A percentile compares a stretch with the other conserved stretches of the same genome.
phyloP scores from a whole-genome alignment of 176 grass and related monocot genomes.

The Lolium perenne region DNA sequence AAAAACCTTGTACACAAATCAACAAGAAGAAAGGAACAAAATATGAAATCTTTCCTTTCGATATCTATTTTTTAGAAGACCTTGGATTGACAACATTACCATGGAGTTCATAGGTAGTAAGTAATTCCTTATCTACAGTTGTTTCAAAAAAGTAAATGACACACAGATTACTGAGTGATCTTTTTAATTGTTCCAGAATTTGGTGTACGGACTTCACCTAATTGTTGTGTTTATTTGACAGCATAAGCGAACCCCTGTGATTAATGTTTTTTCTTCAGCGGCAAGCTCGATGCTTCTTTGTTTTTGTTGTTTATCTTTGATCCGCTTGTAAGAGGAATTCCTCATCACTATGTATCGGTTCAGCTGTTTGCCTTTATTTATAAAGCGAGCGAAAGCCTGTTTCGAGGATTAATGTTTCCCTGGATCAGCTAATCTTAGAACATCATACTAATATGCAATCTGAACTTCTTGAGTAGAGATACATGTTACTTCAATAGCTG shows the following conservation, averaged over 20 bases:
- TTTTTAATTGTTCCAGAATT: not conserved
- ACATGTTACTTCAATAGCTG: not conserved
- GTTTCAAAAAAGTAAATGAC: not conserved
- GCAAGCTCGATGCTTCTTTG: too few species aligned
- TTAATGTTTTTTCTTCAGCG: too few species aligned
- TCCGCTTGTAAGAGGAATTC: too few species aligned
- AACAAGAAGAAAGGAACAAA: not conserved
- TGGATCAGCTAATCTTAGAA: not conserved
- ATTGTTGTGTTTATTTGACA: not conserved
- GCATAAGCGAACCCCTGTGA: not conserved
- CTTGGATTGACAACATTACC: constrained; percentile 3
- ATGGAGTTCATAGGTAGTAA: not conserved
- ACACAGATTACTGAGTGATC: not conserved
- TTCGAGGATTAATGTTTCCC: too few species aligned
- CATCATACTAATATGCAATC: not conserved
- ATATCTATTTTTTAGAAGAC: too few species aligned
- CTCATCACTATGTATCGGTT: too few species aligned
- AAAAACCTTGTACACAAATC: not conserved
- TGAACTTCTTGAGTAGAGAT: constrained; percentile 1
- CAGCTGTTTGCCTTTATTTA: too few species aligned
- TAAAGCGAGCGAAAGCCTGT: too few species aligned
- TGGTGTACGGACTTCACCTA: not conserved
- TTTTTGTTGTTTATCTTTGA: too few species aligned
- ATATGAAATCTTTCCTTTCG: not conserved
- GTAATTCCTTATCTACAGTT: not conserved